Base-by-base conservation (phyloP, 1,284 basidiomycete species). In the Ceraceosorus guamensis region DNA sequence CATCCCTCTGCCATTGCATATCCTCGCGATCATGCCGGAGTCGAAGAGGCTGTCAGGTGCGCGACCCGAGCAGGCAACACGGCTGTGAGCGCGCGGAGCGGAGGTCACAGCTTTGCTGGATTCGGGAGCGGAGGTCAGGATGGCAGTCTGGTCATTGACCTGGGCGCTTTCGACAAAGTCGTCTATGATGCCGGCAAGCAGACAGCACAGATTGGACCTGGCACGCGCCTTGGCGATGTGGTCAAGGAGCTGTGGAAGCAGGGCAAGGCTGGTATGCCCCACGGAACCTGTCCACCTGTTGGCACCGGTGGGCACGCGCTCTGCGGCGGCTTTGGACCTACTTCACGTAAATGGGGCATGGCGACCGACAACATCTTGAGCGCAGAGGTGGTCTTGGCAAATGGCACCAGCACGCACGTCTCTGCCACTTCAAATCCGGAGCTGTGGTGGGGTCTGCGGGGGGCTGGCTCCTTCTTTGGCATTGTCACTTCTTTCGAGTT, bases 91-190 rank as follows among this genome's bases (percentile, higher is more conserved):
- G 75, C 77, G 5, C 56, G 77, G 6, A 68, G 70, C 18, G 77
- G 77, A 5, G 77, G 77, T 3, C 77, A 78, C 47, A 70, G 67
- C 4, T 78, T 77, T 48, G 75, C 66, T 8, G 66, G 68, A 4
- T 67, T 48, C 51, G 67, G 69, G 8, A 70, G 66, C 33, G 77
- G 67, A 33, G 66, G 75, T 3, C 63, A 59, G 61, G 70, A 73
- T 47, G 69, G 73, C 13, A 65, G 69, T 3, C 46, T 73, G 31
- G 61, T 74, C 34, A 63, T 64, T 46, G 73, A 76, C 46, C 61
- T 74, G 3, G 39, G 39, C 11, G 11, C 10, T 11, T 16, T 41
- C 11, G 39, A 11, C 39, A 16, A 41, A 11, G 65, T 61, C 6
- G 56, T 77, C 30, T 34, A 16, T n/a, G 59, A 67, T 18, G 57